Evolutionary conservation across 352 stramenopile species (phyloP).

Genomic region (Lagenidium sp.): DNA sequence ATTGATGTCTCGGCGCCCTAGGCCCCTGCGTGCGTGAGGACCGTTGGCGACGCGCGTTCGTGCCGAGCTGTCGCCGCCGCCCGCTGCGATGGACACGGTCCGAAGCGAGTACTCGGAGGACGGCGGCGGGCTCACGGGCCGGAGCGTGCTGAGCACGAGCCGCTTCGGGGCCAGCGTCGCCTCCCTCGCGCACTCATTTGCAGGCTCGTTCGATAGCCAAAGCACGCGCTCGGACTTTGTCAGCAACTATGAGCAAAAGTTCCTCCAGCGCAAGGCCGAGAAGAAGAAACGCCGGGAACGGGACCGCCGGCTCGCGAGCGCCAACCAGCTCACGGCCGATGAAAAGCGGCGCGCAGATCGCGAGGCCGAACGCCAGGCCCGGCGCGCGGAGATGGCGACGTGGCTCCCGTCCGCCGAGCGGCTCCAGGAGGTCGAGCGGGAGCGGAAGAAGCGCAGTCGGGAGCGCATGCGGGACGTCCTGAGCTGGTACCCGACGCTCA

Average conservation of each 20-base stretch:
- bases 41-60: no score
- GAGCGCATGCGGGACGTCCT: constrained; percentile 30
- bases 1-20: no score
- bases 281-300: constrained; percentile 21
- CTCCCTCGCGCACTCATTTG: constrained; percentile 21
- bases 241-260: constrained; percentile 46
- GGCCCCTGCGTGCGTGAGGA: no score
- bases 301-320: constrained; percentile 23
- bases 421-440: constrained; percentile 22
- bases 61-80: no score
- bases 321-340: constrained; percentile 33
- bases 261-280: constrained; percentile 35
- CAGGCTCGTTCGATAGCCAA: constrained; percentile 23
- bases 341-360: constrained; percentile 31
- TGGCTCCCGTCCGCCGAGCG: constrained; percentile 32
- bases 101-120: constrained; percentile 37
- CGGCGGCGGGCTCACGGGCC: constrained; percentile 12
- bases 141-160: constrained; percentile 16
- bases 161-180: constrained; percentile 11
- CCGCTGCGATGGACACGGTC: constrained; percentile 20
- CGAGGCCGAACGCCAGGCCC: constrained; percentile 33
- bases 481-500: constrained; percentile 34
- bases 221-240: constrained; percentile 39
- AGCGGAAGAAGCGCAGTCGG: constrained; percentile 25
- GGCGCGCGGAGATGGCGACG: constrained; percentile 38